A percentile compares a stretch with the other conserved stretches of the same genome.
These are phyloP conservation scores for Trapa incisa DNA, from an alignment of 345 rosid species.

Conservation along the genomic window DNA sequence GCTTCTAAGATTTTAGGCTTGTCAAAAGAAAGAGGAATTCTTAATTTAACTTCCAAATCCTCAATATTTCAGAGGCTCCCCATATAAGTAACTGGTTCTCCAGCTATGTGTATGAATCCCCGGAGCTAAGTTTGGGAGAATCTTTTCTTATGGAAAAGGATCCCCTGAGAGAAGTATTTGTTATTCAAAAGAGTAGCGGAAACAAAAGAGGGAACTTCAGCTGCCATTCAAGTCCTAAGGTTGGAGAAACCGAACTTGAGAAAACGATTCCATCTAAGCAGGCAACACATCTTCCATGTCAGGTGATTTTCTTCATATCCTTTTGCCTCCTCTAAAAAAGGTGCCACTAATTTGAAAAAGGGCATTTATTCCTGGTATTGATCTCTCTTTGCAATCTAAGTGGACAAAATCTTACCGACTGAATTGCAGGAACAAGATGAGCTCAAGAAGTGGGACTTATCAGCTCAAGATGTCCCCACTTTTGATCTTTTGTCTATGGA, in stretches of 20 bases:
- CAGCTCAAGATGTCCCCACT: background rate
- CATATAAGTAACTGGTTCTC: constrained; percentile 49
- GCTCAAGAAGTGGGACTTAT: background rate
- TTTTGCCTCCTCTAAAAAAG: background rate
- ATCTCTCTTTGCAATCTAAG: too few species aligned
- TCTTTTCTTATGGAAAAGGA: constrained; percentile 19
- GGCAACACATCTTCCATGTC: background rate
- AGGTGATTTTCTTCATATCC: background rate
- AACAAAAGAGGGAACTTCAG: constrained; percentile 6
- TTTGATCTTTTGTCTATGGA: background rate
- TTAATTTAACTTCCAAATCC: too few species aligned
- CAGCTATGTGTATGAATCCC: constrained; percentile 51
- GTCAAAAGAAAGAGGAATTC: too few species aligned
- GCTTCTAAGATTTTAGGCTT: too few species aligned
- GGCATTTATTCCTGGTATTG: background rate
- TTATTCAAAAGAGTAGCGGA: constrained; percentile 3
- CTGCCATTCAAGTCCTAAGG: constrained; percentile 5
- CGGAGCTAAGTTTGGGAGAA: constrained; percentile 20
- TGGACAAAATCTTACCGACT: too few species aligned
- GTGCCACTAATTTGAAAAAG: background rate
- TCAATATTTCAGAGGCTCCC: constrained; percentile 37
- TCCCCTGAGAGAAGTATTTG: constrained; percentile 11
- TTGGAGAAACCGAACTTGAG: constrained; percentile 2
- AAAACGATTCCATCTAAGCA: constrained; percentile 6
- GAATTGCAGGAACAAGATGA: background rate